A percentile compares a stretch with the other conserved stretches of the same genome.
Evolutionary conservation across 495 filamentous ascomycete genomes (phyloP).

Genomic region (Tuber melanosporum): DNA sequence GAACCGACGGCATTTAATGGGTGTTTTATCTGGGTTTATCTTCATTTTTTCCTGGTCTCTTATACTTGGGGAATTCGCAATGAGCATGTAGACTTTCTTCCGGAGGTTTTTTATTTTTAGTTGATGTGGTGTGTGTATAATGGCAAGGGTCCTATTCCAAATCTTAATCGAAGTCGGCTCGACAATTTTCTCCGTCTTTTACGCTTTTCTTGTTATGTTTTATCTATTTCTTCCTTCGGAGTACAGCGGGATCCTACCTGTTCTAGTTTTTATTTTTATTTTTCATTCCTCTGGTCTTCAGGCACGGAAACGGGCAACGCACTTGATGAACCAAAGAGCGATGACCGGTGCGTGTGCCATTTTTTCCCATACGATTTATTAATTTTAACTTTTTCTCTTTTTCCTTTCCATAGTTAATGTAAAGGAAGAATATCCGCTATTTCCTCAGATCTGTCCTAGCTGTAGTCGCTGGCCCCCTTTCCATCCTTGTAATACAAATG

Average conservation of each 20-base stretch:
- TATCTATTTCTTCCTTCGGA: constrained; percentile 14
- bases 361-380: background rate
- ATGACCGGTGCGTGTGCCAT: background rate
- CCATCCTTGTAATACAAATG: background rate
- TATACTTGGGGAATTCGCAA: constrained; percentile 3
- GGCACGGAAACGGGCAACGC: background rate
- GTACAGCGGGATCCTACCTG: constrained; percentile 22
- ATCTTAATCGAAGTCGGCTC: constrained; percentile 32
- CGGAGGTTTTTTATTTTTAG: constrained; percentile 1
- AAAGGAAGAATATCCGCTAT: background rate
- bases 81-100: constrained; percentile 22
- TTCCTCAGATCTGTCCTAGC: background rate
- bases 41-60: background rate
- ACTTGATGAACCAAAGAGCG: background rate
- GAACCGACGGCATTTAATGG: constrained; percentile 17
- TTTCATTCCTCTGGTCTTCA: background rate
- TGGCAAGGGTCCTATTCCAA: constrained; percentile 23
- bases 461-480: background rate
- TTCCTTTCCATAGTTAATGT: background rate
- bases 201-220: constrained; percentile 10
- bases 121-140: constrained; percentile 25
- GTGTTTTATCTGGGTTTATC: constrained; percentile 14
- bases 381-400: background rate
- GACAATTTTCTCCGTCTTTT: constrained; percentile 26
- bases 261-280: constrained; percentile 13